A percentile compares a stretch with the other conserved stretches of the same genome.
phyloP scores from a whole-genome alignment of 495 filamentous ascomycete species.

The Penicillium pancosmium region DNA sequence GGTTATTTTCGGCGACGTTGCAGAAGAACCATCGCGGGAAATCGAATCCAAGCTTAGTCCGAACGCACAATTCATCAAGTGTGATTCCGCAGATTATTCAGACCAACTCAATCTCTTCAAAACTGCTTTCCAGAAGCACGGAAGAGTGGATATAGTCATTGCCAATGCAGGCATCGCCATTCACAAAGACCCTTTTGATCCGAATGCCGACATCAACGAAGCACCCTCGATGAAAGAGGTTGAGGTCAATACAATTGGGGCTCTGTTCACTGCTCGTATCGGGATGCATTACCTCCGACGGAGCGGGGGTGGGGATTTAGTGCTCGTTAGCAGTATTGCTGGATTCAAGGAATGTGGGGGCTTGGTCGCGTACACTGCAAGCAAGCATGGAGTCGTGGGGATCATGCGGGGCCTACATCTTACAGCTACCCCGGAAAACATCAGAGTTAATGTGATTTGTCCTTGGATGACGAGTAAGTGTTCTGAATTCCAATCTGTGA shows the following conservation, averaged over 20 bases:
- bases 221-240: slow-evolving; percentile 34
- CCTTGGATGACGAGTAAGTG: slow-evolving; percentile 45
- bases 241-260: slow-evolving; percentile 37
- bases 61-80: slow-evolving; percentile 31
- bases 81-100: slow-evolving; percentile 38
- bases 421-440: slow-evolving; percentile 29
- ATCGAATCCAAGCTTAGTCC: slow-evolving; percentile 24
- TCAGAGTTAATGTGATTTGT: slow-evolving; percentile 41
- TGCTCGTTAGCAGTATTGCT: slow-evolving; percentile 36
- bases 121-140: slow-evolving; percentile 26
- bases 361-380: slow-evolving; percentile 35
- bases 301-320: slow-evolving; percentile 34
- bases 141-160: slow-evolving; percentile 34
- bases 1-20: slow-evolving; percentile 40
- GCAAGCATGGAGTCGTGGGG: slow-evolving; percentile 41
- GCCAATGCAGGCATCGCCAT: slow-evolving; percentile 38
- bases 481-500: not conserved
- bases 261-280: slow-evolving; percentile 33
- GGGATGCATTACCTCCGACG: slow-evolving; percentile 36
- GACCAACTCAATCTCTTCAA: slow-evolving; percentile 24
- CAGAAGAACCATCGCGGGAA: slow-evolving; percentile 22
- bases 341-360: slow-evolving; percentile 33
- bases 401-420: slow-evolving; percentile 38
- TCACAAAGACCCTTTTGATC: slow-evolving; percentile 34
- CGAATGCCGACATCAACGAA: slow-evolving; percentile 25